Evolutionary conservation across 2,329 filamentous ascomycete species (phyloP), one percentile per base, ranked within the genome.

Genomic region (Epichloe brachyelytri): DNA sequence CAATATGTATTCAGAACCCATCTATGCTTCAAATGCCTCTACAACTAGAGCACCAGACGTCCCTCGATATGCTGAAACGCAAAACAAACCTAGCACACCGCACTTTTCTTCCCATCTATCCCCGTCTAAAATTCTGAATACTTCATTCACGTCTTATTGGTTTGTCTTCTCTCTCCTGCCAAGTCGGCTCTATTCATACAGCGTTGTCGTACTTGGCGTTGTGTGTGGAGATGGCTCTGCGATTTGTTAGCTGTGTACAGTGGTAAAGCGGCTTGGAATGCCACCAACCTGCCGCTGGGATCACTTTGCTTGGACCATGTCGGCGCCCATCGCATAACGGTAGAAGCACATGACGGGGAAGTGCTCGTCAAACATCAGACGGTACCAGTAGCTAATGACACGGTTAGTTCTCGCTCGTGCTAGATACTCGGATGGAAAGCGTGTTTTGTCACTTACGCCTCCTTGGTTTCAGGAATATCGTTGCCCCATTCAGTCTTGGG

Each of bases 251-350:
- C 48, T 51, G 40, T 38, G 30, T 46, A 17, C 17, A 43, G 17
- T 11, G 34, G 5, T 20, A 12, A 15, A 39, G 19, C 7, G 26
- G 34, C n/a, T 12, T 48, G 41, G 26, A 39, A 8, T 14, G 26
- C 48, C 46, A 63, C 65, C 17, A 56, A 88, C 86, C 88, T 81
- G 74, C 93, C 94, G 70, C 87, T 95, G 54, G 93, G 93, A 69
- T 98, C 93, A 26, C 82, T 87, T 79, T 96, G 89, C 68, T 95
- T 86, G 51, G 88, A 95, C 93, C 93, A 98, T 38, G 87, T 98
- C 30, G 93, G 93, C 52, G 87, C 89, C 94, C 93, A 98, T 64
- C 93, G 79, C 86, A 88, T 86, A 50, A 98, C 93, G 7, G 93
- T 98, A 53, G 80, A 83, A 8, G 93, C 94, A 66, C 91, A 97